Percentiles rank a stretch among this genome's conserved stretches.
Conservation (phyloP, 106 monocot genomes). For the Dactylorhiza incarnata region DNA sequence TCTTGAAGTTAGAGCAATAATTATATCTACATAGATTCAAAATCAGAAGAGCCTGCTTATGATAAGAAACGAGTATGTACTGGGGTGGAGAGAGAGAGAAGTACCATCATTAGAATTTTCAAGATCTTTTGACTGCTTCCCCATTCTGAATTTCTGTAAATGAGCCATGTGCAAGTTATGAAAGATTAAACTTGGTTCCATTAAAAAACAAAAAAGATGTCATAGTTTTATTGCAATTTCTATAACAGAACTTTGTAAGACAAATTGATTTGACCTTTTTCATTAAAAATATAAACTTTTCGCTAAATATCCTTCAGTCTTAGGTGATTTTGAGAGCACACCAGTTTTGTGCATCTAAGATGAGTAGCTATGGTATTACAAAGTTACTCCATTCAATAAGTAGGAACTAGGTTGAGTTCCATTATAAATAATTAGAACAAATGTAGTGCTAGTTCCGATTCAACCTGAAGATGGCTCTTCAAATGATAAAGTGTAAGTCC, state of each 20-base stretch:
- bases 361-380: background rate
- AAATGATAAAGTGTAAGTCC: conserved; percentile 11
- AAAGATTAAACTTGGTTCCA: background rate
- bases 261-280: background rate
- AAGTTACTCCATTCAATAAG: background rate
- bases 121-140: conserved; percentile 10
- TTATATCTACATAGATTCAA: background rate
- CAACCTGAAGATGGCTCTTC: conserved; percentile 14
- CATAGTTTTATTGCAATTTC: background rate
- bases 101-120: conserved; percentile 9
- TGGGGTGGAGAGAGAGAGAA: background rate
- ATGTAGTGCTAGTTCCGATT: background rate
- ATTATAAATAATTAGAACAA: background rate
- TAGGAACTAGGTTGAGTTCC: background rate
- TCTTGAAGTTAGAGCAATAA: background rate
- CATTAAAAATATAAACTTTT: background rate
- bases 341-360: background rate
- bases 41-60: background rate
- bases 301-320: background rate
- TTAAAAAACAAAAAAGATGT: background rate
- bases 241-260: background rate
- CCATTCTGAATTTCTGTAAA: conserved; percentile 14
- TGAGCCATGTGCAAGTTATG: conserved; percentile 1
- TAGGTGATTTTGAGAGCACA: background rate
- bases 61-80: background rate